Evolutionary conservation across 2,329 filamentous ascomycete species (phyloP).

Genomic region (Microdochium paspali): DNA sequence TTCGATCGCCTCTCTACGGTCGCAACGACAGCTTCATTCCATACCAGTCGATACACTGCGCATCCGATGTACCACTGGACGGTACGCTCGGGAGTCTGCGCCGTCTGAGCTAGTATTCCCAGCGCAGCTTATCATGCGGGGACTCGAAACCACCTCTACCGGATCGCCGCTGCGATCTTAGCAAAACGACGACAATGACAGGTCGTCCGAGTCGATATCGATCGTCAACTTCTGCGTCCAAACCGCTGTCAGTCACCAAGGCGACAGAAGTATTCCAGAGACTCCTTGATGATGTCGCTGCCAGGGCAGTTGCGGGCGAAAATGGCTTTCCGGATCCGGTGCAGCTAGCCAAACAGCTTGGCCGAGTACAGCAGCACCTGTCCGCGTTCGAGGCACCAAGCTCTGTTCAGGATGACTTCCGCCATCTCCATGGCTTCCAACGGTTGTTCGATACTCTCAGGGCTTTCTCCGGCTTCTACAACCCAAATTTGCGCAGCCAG

Average conservation of each 20-base stretch:
- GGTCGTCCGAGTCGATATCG: slow-evolving; percentile 47
- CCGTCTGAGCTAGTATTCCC: background rate
- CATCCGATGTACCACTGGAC: background rate
- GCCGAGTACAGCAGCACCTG: slow-evolving; percentile 56
- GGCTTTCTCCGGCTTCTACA: slow-evolving; percentile 67
- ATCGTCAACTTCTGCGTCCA: slow-evolving; percentile 54
- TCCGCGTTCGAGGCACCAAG: slow-evolving; percentile 35
- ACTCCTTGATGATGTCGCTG: slow-evolving; percentile 38
- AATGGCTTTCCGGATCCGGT: slow-evolving; percentile 38
- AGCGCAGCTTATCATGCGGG: background rate
- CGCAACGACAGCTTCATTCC: background rate
- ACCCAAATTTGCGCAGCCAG: slow-evolving; percentile 50
- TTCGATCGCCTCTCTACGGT: background rate
- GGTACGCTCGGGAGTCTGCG: background rate
- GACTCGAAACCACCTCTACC: background rate
- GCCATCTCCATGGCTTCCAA: slow-evolving; percentile 71
- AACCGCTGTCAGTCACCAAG: slow-evolving; percentile 45
- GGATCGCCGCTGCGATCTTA: background rate
- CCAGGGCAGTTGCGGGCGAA: slow-evolving; percentile 21
- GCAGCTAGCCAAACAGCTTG: slow-evolving; percentile 44
- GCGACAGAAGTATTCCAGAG: slow-evolving; percentile 48
- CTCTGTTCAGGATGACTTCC: slow-evolving; percentile 68
- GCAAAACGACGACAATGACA: slow-evolving; percentile 28
- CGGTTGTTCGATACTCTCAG: slow-evolving; percentile 60
- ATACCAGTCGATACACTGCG: background rate